phyloP scores from a whole-genome alignment of 148 eudicot genomes.

The Rhododendron simsii region DNA sequence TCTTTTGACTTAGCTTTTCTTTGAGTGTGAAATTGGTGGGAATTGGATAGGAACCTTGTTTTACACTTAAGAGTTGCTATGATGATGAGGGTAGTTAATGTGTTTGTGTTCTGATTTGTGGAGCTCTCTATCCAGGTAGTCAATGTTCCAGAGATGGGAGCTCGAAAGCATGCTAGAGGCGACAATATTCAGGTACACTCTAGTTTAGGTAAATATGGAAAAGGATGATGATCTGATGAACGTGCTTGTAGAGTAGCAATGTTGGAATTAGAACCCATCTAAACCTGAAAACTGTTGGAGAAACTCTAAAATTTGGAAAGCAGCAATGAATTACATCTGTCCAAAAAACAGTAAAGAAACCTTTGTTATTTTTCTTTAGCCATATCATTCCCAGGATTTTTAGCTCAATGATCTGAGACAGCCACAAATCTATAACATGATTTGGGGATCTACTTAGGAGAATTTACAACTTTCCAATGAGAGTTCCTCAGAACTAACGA shows the following conservation, averaged over 20 bases:
- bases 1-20: neutral
- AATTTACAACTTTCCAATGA: neutral
- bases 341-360: neutral
- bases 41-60: no score
- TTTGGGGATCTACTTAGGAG: neutral
- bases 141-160: no score
- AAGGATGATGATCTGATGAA: neutral
- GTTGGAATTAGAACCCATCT: neutral
- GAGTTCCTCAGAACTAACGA: neutral
- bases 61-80: no score
- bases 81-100: no score
- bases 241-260: neutral
- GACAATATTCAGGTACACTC: slow-evolving; percentile 88
- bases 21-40: no score
- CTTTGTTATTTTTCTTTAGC: no score
- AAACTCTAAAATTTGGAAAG: neutral
- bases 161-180: neutral
- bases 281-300: neutral
- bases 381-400: no score
- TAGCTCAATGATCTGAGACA: neutral
- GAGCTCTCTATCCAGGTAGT: no score
- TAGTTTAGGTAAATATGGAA: neutral
- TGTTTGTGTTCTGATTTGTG: no score
- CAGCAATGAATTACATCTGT: neutral
- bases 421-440: neutral